A percentile compares a stretch with the other conserved stretches of the same genome.
Evolutionary conservation across 768 basidiomycete genomes (phyloP).

Genomic region (Suillus plorans): DNA sequence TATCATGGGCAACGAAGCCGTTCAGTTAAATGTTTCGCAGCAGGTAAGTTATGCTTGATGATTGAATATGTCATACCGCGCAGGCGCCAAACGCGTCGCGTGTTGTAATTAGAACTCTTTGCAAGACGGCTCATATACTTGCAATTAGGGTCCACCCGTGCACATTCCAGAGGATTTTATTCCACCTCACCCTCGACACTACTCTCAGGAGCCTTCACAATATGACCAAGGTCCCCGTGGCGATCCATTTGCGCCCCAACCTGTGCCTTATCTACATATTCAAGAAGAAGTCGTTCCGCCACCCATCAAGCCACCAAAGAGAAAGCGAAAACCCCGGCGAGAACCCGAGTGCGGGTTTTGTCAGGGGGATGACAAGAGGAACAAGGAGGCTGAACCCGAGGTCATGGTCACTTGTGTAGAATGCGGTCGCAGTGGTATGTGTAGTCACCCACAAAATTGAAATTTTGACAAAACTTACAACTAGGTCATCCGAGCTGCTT

Average conservation of each 20-base stretch:
- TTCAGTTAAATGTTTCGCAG: slow-evolving; percentile 13
- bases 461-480: slow-evolving; percentile 6
- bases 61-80: slow-evolving; percentile 16
- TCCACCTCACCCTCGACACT: slow-evolving; percentile 15
- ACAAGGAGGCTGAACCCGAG: slow-evolving; percentile 59
- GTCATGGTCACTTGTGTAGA: slow-evolving; percentile 74
- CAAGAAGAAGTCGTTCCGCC: slow-evolving; percentile 42
- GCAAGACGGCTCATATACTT: slow-evolving; percentile 16
- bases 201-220: slow-evolving; percentile 40
- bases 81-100: slow-evolving; percentile 66
- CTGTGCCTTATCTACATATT: slow-evolving; percentile 51
- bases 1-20: slow-evolving; percentile 35
- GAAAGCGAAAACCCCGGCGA: slow-evolving; percentile 44
- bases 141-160: slow-evolving; percentile 25
- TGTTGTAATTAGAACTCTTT: slow-evolving; percentile 42
- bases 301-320: slow-evolving; percentile 45
- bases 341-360: slow-evolving; percentile 82
- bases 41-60: slow-evolving; percentile 39
- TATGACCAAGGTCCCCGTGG: slow-evolving; percentile 79
- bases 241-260: slow-evolving; percentile 77
- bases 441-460: not conserved
- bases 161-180: slow-evolving; percentile 31
- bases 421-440: slow-evolving; percentile 81
- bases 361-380: slow-evolving; percentile 58
- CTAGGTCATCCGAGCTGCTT: slow-evolving; percentile 89